Evolutionary conservation across 768 basidiomycete species (phyloP), one percentile per base, ranked within the genome.

Genomic region (Termitomyces sp.): DNA sequence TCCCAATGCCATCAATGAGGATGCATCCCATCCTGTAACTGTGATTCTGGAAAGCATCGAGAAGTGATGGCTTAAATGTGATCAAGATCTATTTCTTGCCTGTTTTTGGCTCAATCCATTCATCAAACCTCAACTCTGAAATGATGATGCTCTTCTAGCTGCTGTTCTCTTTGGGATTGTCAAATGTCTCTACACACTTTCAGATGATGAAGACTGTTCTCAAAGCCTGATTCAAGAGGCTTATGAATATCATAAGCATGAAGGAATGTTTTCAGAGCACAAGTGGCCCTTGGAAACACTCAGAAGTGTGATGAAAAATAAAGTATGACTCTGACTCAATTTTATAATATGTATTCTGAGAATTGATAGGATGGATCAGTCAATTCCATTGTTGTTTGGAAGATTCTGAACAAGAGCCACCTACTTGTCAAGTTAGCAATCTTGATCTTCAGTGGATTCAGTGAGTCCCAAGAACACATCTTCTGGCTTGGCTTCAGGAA

Each of bases 381-480:
- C 14, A 21, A 51, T 38, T 31, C 54, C 4, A 38, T 51, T 4
- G 37, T 31, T 62, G 52, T 54, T 43, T 62, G 25, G 44, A 60
- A 56, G 57, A 50, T 44, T 42, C 9, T 62, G 6, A 54, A 56
- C 52, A 43, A 57, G 29, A 34, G 59, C 2, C 16, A 37, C 53
- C 27, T 60, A 19, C 59, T 69, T 29, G 56, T 65, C 11, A 58
- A 59, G 27, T 54, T 72, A 16, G 69, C 68, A n/a, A 65, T 69
- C 32, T 60, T 52, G 40, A 57, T 71, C 34, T 63, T 69, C 63
- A 68, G 23, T 27, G n/a, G n/a, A n/a, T n/a, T n/a, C n/a, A n/a
- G n/a, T n/a, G n/a, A n/a, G n/a, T n/a, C n/a, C n/a, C n/a, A n/a
- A n/a, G n/a, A n/a, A n/a, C n/a, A n/a, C n/a, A n/a, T n/a, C n/a